Base-by-base conservation (phyloP, 371 early-diverging fungal genomes). In the Lichtheimia corymbifera region DNA sequence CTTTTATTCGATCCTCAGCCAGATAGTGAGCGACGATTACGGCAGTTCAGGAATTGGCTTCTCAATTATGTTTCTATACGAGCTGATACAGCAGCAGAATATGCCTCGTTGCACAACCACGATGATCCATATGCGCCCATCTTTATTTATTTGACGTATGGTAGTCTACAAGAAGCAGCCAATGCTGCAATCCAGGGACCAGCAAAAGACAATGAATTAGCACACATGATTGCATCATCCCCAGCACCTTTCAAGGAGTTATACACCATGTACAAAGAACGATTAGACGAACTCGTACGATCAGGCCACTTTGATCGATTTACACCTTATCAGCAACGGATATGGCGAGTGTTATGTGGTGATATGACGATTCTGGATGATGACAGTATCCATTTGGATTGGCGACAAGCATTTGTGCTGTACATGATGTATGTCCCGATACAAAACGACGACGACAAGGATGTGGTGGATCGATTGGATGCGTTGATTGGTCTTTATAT, bases 1-100 rank as follows among this genome's bases (percentile, higher is more conserved):
- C n/a, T 47, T 17, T 22, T 47, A 22, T 47, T 47, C 22, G 47
- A 47, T 47, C 18, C n/a, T 17, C n/a, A 47, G 22, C 7, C n/a
- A n/a, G 9, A 17, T 9, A 22, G 11, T 2, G 18, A 47, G 12
- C n/a, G 2, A 47, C n/a, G 18, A n/a, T 22, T 22, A 22, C 4
- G 47, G 47, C 47, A 22, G 4, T 47, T 47, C 47, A n/a, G 47
- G 22, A 15, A 47, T 18, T 47, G 47, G 47, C 47, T 47, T n/a
- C 47, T 47, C 18, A 9, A 47, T 18, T 18, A 22, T n/a, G 47
- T 47, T 5, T 47, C 47, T n/a, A 47, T 22, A 47, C 18, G 47
- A 7, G 47, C 47, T 22, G 18, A 47, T 18, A n/a, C 22, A 18
- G 47, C 47, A 18, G 47, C 47, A 7, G 22, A 47, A 22, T 22